Evolutionary conservation across 192 early-diverging fungal genomes (phyloP), one percentile per base, ranked within the genome.

Genomic region (Globomyces pollinis-pini): DNA sequence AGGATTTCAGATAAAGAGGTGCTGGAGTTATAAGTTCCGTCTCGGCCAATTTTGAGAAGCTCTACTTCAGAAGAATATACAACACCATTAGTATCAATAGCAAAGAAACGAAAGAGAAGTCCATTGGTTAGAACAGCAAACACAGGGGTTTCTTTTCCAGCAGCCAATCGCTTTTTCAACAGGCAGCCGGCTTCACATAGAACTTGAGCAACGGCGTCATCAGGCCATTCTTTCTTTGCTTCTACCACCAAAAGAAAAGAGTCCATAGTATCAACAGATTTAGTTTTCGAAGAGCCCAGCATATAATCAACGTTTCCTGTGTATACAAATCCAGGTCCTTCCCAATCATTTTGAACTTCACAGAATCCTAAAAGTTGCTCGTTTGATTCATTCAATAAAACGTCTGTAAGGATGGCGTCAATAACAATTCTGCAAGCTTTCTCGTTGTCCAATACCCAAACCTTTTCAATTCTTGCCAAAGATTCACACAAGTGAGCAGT

Each of bases 121-220:
- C 53, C 52, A 28, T 60, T 60, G 52, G 58, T 60, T 4, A 60
- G 58, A 58, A 60, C 50, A 15, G 2, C 58, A 60, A 60, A 60
- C 3, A 60, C 58, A 21, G 58, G 41, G 13, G 58, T 60, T 9
- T 60, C 54, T 13, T 60, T 60, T 36, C 41, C 41, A 60, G 41
- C 34, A 12, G 52, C 2, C 20, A 60, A 49, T 15, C 58, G 58
- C 15, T 60, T 60, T 28, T 60, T 43, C 21, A 60, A 47, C 11
- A 60, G 28, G 29, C 58, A 60, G 16, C 58, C 58, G 20, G 58
- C 58, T 43, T 47, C 58, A 7, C 11, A 6, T 20, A 60, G 52
- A 3, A 56, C 58, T 43, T 47, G 58, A 21, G 58, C 41, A 12
- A 50, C 31, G 11, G 58, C 50, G 4, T 36, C 12, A 9, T 52